These are phyloP conservation scores for Candida hispaniensis DNA, from an alignment of 805 yeast species.

Conservation along the genomic window DNA sequence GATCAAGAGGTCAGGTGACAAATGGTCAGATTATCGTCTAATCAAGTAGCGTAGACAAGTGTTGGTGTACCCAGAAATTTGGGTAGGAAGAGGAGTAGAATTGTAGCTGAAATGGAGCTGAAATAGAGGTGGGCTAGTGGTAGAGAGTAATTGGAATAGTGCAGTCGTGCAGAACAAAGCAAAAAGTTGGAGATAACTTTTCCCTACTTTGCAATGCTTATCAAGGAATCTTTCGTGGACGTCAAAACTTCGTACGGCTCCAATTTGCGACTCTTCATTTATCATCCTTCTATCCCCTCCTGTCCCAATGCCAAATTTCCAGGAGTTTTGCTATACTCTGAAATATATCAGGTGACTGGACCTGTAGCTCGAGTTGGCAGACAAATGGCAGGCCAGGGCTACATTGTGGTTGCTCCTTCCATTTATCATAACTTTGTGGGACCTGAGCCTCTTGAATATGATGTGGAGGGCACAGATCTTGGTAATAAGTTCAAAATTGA, in stretches of 20 bases:
- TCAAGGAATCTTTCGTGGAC: conserved; percentile 54
- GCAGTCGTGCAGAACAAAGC: too few relatives aligned
- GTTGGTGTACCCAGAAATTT: too few relatives aligned
- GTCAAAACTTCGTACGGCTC: conserved; percentile 57
- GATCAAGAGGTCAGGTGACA: too few relatives aligned
- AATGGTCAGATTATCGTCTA: too few relatives aligned
- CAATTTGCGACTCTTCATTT: conserved; percentile 53
- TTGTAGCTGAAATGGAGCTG: too few relatives aligned
- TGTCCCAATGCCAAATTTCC: conserved; percentile 76
- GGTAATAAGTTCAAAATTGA: conserved; percentile 59
- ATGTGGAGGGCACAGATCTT: conserved; percentile 59
- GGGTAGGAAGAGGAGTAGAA: too few relatives aligned
- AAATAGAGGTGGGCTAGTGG: too few relatives aligned
- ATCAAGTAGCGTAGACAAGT: too few relatives aligned
- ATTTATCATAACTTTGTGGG: conserved; percentile 64
- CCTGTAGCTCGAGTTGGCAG: conserved; percentile 72
- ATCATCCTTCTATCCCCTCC: conserved; percentile 56
- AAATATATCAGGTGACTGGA: conserved; percentile 64
- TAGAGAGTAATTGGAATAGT: too few relatives aligned
- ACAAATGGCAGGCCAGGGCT: conserved; percentile 70
- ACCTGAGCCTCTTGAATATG: conserved; percentile 57
- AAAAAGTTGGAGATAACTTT: too few relatives aligned
- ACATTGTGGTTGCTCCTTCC: conserved; percentile 68
- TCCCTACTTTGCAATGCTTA: too few relatives aligned
- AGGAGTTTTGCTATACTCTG: conserved; percentile 68